A percentile compares a stretch with the other conserved stretches of the same genome.
Conservation (phyloP, 805 yeast genomes). For the Kuraishia capsulata region DNA sequence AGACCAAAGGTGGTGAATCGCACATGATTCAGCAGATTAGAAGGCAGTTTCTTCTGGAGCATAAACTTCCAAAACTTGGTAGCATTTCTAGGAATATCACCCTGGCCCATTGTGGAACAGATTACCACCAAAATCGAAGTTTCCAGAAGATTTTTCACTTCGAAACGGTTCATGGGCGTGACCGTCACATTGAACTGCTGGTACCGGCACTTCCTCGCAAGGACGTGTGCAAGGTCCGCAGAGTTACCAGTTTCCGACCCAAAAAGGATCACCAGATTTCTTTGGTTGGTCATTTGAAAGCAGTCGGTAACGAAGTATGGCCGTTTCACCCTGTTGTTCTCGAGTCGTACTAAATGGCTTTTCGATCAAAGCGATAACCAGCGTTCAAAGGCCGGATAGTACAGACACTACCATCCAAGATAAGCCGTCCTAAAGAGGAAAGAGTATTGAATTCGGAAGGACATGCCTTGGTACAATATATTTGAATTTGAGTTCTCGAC, state of each 20-base stretch:
- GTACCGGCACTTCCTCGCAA: slow-evolving; percentile 48
- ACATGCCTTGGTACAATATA: no score
- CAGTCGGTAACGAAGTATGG: no score
- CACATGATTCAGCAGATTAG: slow-evolving; percentile 50
- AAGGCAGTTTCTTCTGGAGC: slow-evolving; percentile 54
- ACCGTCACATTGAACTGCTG: slow-evolving; percentile 39
- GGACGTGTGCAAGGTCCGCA: slow-evolving; percentile 68
- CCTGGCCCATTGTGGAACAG: slow-evolving; percentile 93
- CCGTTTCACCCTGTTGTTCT: no score
- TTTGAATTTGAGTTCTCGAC: neutral
- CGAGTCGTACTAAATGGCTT: neutral
- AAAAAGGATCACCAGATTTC: slow-evolving; percentile 51
- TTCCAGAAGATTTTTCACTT: slow-evolving; percentile 42
- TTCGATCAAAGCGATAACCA: neutral
- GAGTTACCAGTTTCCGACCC: slow-evolving; percentile 94
- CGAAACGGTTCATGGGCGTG: slow-evolving; percentile 50
- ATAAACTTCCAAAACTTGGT: slow-evolving; percentile 67
- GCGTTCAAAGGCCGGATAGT: neutral
- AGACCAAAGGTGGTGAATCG: slow-evolving; percentile 73
- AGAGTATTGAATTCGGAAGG: no score
- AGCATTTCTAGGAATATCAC: slow-evolving; percentile 79
- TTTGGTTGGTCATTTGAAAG: no score
- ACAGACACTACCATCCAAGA: neutral
- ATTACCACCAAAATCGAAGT: slow-evolving; percentile 42
- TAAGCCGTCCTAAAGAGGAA: no score